These are phyloP conservation scores for Alliaria petiolata DNA, from an alignment of 345 rosid species.

Conservation along the genomic window DNA sequence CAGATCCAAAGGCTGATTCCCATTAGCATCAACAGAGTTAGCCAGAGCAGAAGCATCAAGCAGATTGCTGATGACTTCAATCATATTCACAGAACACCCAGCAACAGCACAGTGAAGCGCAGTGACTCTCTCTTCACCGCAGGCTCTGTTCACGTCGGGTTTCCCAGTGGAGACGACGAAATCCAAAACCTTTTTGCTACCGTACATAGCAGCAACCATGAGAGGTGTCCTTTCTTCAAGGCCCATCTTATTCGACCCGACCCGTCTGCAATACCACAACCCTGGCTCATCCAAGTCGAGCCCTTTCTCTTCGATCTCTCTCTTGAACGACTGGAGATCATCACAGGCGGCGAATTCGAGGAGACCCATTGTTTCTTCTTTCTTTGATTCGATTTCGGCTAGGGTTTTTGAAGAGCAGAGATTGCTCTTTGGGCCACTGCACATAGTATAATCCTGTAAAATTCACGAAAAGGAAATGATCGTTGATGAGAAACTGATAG, in stretches of 20 bases:
- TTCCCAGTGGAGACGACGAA: slow-evolving; percentile 52
- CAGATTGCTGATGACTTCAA: slow-evolving; percentile 48
- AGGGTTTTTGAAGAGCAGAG: slow-evolving; percentile 29
- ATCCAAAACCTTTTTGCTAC: slow-evolving; percentile 57
- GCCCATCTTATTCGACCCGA: slow-evolving; percentile 82
- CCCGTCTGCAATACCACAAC: slow-evolving; percentile 67
- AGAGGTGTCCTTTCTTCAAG: slow-evolving; percentile 81
- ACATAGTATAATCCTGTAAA: slow-evolving; percentile 55
- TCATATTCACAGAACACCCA: slow-evolving; percentile 50
- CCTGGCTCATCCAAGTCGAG: slow-evolving; percentile 54
- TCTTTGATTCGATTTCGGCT: slow-evolving; percentile 47
- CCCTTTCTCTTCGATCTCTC: slow-evolving; percentile 52
- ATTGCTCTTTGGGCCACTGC: slow-evolving; percentile 44
- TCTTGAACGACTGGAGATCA: slow-evolving; percentile 57
- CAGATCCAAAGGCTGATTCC: slow-evolving; percentile 65
- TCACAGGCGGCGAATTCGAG: slow-evolving; percentile 80
- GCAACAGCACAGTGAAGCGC: slow-evolving; percentile 96
- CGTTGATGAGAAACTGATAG: not conserved
- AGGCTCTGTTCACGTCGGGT: slow-evolving; percentile 62
- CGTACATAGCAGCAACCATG: slow-evolving; percentile 81
- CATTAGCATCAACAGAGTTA: slow-evolving; percentile 51
- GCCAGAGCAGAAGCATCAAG: slow-evolving; percentile 67
- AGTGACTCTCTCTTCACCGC: slow-evolving; percentile 74
- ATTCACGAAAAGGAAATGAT: not conserved
- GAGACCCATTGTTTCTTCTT: slow-evolving; percentile 42